phyloP scores from a whole-genome alignment of 2,329 filamentous ascomycete genomes.

The Coniochaeta sp. region DNA sequence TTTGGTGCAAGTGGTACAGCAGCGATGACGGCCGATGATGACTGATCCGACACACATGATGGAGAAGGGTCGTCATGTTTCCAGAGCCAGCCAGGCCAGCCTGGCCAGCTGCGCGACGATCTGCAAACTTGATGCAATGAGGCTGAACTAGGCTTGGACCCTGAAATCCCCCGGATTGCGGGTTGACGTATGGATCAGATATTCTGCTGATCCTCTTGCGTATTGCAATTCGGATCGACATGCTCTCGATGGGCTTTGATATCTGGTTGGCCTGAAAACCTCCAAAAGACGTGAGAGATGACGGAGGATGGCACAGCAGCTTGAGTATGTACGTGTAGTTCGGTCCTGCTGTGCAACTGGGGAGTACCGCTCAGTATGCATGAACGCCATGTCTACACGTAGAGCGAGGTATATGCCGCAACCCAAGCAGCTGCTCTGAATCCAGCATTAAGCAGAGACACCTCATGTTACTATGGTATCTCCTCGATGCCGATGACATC shows the following conservation, averaged over 20 bases:
- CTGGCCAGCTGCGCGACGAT: not conserved
- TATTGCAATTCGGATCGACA: not conserved
- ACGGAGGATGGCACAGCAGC: too few relatives aligned
- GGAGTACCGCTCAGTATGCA: too few relatives aligned
- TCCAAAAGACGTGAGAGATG: not conserved
- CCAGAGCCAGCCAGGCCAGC: too few relatives aligned
- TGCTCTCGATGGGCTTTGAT: too few relatives aligned
- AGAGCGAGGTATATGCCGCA: not conserved
- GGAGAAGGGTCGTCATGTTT: not conserved
- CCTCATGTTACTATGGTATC: not conserved
- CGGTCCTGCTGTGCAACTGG: too few relatives aligned
- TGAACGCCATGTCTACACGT: too few relatives aligned
- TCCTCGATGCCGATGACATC: not conserved
- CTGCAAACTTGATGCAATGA: conserved; percentile 1
- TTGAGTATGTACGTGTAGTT: too few relatives aligned
- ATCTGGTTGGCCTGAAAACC: too few relatives aligned
- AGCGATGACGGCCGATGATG: not conserved
- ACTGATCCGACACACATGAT: not conserved
- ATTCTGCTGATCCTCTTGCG: not conserved
- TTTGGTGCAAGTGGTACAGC: not conserved
- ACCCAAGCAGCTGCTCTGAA: not conserved
- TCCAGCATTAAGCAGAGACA: too few relatives aligned
- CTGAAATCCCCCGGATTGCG: not conserved
- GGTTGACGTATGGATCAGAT: not conserved
- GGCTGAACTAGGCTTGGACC: not conserved